Evolutionary conservation across 306 rosid species (phyloP), one percentile per base, ranked within the genome.

Genomic region (Cercis canadensis): DNA sequence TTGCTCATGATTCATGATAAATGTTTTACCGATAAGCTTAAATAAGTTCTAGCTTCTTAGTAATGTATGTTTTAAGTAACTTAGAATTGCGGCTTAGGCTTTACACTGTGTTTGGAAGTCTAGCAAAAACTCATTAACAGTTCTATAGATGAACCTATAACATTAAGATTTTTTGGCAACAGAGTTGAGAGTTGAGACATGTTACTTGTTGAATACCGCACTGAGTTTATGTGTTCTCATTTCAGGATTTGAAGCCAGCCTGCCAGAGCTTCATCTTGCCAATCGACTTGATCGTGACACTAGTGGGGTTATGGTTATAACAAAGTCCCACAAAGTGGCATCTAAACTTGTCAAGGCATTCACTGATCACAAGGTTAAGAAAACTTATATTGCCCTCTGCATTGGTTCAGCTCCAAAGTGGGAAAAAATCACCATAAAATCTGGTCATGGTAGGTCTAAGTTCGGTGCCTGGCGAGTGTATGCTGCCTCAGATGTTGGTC

Each of bases 371-470:
- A 71, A 65, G 52, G 92, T 94, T 56, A 90, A 69, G 34, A 94
- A 94, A 80, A 90, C 97, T 0, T 90, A 94, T 74, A 67, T 94
- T 19, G 98, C 95, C 15, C 73, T 61, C 49, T 90, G 92, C 62
- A 13, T 85, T 50, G 97, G 96, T 12, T 15, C 72, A 1, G 60
- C 73, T 50, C 96, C 97, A 0, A 18, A 66, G 34, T 94, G 97
- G 98, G 73, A 87, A 74, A 82, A 57, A 45, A 67, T 84, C 58
- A 89, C 86, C 6, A 34, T 90, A 66, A 86, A 72, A 69, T 90
- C 97, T 12, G 97, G 96, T 72, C 98, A 94, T 65, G 98, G 98
- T 0, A 76, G 98, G 62, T 94, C 98, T 5, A 90, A 84, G 67
- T 94, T 89, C 45, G 98, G 96, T 65, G 97, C 79, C 1, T 94